These are phyloP conservation scores for Austroboletus niveus DNA, from an alignment of 1,284 basidiomycete species.

Conservation along the genomic window DNA sequence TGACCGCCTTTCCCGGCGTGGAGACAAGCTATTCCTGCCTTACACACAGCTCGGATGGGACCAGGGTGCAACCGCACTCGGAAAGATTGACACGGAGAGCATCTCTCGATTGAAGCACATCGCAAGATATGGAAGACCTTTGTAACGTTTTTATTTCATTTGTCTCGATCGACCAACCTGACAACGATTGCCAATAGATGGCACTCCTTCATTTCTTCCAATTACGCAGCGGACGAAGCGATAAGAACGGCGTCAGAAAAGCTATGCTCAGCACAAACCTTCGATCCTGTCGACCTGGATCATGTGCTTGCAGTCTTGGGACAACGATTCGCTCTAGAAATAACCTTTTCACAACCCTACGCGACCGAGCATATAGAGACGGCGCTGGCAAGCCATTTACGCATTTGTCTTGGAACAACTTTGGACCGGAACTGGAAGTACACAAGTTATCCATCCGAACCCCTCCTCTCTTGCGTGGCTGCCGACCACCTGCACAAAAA, in stretches of 20 bases:
- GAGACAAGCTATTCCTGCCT: too few species aligned
- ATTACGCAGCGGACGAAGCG: not conserved
- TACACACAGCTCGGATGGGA: too few species aligned
- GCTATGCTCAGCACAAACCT: not conserved
- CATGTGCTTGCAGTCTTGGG: constrained; percentile 8
- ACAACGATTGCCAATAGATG: not conserved
- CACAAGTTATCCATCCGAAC: constrained; percentile 12
- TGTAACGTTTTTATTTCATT: not conserved
- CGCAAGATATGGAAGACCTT: not conserved
- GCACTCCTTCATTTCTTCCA: not conserved
- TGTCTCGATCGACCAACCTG: not conserved
- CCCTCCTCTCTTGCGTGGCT: constrained; percentile 10
- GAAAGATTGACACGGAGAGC: not conserved
- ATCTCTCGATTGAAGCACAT: not conserved
- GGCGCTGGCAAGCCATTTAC: constrained; percentile 9
- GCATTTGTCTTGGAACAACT: constrained; percentile 2
- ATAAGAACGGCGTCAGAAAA: not conserved
- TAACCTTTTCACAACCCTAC: constrained; percentile 6
- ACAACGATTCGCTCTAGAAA: constrained; percentile 8
- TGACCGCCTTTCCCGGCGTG: too few species aligned
- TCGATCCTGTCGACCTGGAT: not conserved
- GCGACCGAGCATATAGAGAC: constrained; percentile 1
- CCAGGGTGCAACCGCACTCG: too few species aligned
- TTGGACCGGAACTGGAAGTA: constrained; percentile 5
- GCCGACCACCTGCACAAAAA: not conserved